Evolutionary conservation across 495 filamentous ascomycete species (phyloP).

Genomic region (Talaromyces liani): DNA sequence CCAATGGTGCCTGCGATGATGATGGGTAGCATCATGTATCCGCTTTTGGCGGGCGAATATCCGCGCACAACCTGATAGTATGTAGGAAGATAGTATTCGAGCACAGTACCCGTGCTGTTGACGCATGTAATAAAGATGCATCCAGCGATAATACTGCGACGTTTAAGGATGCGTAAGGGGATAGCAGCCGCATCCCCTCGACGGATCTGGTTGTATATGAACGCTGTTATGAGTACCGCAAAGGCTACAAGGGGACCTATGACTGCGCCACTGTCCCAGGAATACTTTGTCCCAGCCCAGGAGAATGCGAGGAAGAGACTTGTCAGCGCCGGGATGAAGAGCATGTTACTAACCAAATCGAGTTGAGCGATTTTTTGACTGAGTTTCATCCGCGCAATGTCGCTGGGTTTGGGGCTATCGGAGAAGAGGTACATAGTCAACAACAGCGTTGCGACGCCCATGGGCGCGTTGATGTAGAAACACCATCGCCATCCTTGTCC

Average conservation of each 20-base stretch:
- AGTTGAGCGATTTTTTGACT: constrained; percentile 38
- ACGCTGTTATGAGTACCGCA: constrained; percentile 42
- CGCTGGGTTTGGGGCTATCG: constrained; percentile 17
- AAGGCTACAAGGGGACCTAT: constrained; percentile 49
- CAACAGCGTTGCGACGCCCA: constrained; percentile 28
- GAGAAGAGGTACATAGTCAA: constrained; percentile 16
- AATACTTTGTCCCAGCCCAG: constrained; percentile 56
- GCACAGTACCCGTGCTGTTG: constrained; percentile 13
- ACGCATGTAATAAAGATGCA: constrained; percentile 11
- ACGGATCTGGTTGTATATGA: constrained; percentile 49
- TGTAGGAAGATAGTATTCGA: constrained; percentile 34
- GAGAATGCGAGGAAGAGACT: constrained; percentile 58
- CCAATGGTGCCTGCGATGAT: constrained; percentile 45
- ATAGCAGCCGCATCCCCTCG: constrained; percentile 56
- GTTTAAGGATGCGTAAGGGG: constrained; percentile 50
- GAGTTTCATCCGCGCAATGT: constrained; percentile 15
- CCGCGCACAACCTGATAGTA: constrained; percentile 49
- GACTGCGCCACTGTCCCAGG: constrained; percentile 42
- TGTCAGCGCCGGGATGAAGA: constrained; percentile 53
- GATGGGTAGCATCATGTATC: constrained; percentile 46
- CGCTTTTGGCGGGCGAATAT: constrained; percentile 43
- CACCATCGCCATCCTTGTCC: constrained; percentile 57
- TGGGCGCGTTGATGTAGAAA: constrained; percentile 46
- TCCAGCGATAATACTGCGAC: constrained; percentile 39
- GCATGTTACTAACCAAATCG: constrained; percentile 46